Evolutionary conservation across 495 filamentous ascomycete species (phyloP), one percentile per base, ranked within the genome.

Genomic region (Aspergillus cavernicola): DNA sequence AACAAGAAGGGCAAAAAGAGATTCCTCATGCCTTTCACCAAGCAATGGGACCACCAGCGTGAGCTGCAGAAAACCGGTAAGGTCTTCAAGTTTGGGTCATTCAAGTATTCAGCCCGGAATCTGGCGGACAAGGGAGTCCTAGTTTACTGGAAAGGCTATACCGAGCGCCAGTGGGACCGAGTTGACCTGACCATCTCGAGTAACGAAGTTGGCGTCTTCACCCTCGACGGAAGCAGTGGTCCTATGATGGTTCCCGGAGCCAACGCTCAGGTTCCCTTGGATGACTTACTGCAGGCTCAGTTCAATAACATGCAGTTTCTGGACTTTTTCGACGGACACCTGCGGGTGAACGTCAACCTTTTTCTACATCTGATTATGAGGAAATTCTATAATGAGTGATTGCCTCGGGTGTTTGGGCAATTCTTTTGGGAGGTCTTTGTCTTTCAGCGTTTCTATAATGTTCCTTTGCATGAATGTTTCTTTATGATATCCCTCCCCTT

Each of bases 11-110:
- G 90, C 51, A 95, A 96, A 72, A 95, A 93, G 63, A 80, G 88
- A 43, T 95, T 96, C 79, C 81, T 97, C 47, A 81, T 99, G 68
- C 93, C 93, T 19, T 99, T 99, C 69, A 96, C 95, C 28, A 95
- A 96, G 59, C 93, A 99, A 66, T 99, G 95, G 82, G 92, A 95
- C 70, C 93, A 99, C 71, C 91, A 97, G 72, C 83, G 88, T 50
- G 93, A 99, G 69, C 86, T 99, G 11, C 87, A 95, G 63, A 85
- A 89, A 49, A 82, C 85, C 4, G 93, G 93, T 33, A 88, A 92
- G 42, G 87, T 95, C 38, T 95, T 95, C 65, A 96, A 95, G 64
- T 97, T 97, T 65, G 93, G 93, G 40, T 92, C 87, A 9, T 99
- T 87, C 82, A 97, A 97, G 71, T 97, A 97, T 72, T 89, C 85